These are phyloP conservation scores for Hericium alpestre DNA, from an alignment of 768 basidiomycete genomes.

Conservation along the genomic window DNA sequence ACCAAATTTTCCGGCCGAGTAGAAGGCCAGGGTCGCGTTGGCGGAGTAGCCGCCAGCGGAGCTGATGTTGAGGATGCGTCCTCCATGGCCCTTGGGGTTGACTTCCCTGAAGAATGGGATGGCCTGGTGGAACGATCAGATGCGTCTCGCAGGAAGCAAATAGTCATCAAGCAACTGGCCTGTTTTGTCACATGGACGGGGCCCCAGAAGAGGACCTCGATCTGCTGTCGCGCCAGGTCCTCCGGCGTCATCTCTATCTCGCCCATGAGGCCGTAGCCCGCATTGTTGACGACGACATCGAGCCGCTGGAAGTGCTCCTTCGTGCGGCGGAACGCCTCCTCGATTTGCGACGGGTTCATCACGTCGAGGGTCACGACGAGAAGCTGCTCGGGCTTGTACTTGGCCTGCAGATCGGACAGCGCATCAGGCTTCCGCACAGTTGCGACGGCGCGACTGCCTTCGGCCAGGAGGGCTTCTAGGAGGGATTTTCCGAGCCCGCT, in stretches of 20 bases:
- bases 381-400: background rate
- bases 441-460: background rate
- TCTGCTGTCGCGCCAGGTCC: background rate
- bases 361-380: slow-evolving; percentile 1
- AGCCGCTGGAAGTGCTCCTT: background rate
- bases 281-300: slow-evolving; percentile 4
- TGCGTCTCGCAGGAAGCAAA: background rate
- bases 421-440: background rate
- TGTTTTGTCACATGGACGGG: background rate
- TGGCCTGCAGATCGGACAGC: background rate
- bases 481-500: background rate
- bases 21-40: slow-evolving; percentile 23
- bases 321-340: background rate
- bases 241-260: slow-evolving; percentile 2
- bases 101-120: background rate
- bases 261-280: background rate
- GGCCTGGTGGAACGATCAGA: background rate
- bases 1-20: slow-evolving; percentile 29
- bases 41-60: slow-evolving; percentile 21
- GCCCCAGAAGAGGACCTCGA: slow-evolving; percentile 2
- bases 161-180: background rate
- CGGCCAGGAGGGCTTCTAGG: background rate
- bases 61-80: slow-evolving; percentile 1
- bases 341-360: background rate
- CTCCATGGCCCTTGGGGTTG: background rate